Base-by-base conservation (phyloP, 495 filamentous ascomycete genomes). In the Sporormia fimetaria region DNA sequence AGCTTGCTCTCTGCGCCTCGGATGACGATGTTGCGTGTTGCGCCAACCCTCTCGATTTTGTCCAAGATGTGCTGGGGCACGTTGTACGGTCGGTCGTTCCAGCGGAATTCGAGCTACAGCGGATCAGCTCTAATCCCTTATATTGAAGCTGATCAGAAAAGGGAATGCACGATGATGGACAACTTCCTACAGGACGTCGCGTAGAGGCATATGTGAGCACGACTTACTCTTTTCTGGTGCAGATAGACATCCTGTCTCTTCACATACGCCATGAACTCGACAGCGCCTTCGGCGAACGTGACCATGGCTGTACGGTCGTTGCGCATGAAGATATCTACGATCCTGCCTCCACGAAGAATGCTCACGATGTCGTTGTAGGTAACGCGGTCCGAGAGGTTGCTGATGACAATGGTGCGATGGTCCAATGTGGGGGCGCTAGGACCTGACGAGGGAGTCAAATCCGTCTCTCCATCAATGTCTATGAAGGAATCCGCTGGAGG, bases 11-110 rank as follows among this genome's bases (percentile, higher is more conserved):
- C 35, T 18, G 69, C 70, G 6, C 70, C 70, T 47, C 66, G 69
- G 31, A 92, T 67, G 24, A 85, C 60, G 16, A 93, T 57, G 51
- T 87, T 87, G 38, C 85, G 77, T 29, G 74, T 80, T n/a, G 80
- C 81, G n/a, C 84, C 84, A 26, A 63, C 25, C n/a, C 36, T 67
- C 27, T 63, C 61, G 30, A 86, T 75, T 57, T 81, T 80, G 54
- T 70, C 67, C 2, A 71, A 69, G 28, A 87, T 69, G 54, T 83
- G 76, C 1, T 65, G 65, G 1, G 75, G 71, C 8, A 88, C 61
- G 23, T 72, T 66, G 52, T 80, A 87, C 58, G 87, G 83, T 2
- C 78, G 73, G 35, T 84, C 76, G 29, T 69, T 74, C 82, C 82
- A 87, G 21, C 65, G 64, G 36, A 81, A 65, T 18, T 82, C 75